Evolutionary conservation across 1,139 yeast genomes (phyloP), one percentile per base, ranked within the genome.

Genomic region (Nakaseomyces nivariensis): DNA sequence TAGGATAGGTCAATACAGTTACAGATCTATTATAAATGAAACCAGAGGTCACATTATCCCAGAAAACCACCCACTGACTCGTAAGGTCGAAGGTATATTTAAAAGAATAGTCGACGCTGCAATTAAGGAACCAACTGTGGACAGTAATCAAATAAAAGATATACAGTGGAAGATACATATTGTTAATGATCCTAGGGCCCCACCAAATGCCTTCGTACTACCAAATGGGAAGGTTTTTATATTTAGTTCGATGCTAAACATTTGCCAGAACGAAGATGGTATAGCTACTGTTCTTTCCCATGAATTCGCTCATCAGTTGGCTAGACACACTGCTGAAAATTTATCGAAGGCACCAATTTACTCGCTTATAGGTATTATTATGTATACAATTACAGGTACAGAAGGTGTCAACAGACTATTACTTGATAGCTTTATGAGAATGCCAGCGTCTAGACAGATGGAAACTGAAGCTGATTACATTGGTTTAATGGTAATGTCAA

Each of bases 221-320:
- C 97, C 97, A 25, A 92, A 94, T 52, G 98, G 98, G 10, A 90
- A 90, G 67, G 95, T 94, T 43, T 92, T 92, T 68, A 88, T 92
- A 22, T 87, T 87, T 61, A 75, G 84, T 47, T 80, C 87, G 22
- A 87, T 94, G 48, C 67, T 92, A 49, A 85, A 88, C 1, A 79
- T 92, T 36, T 85, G 96, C 63, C 70, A 72, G 38, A 81, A 87
- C 62, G 94, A 88, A 49, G 94, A 88, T 62, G 97, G 97, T 1
- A 69, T 94, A 43, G 98, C 98, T 11, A 89, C 97, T 0, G 96
- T 94, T 1, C 71, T 92, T 43, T 75, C 96, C 0, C 99, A 92
- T 64, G 99, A 94, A 61, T 77, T 90, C 49, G 89, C 96, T 0
- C 97, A 92, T 68, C 95, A 89, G 63, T 73, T 92, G 58, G 96